phyloP scores from a whole-genome alignment of 2,329 filamentous ascomycete genomes.

The Fusarium transvaalense region DNA sequence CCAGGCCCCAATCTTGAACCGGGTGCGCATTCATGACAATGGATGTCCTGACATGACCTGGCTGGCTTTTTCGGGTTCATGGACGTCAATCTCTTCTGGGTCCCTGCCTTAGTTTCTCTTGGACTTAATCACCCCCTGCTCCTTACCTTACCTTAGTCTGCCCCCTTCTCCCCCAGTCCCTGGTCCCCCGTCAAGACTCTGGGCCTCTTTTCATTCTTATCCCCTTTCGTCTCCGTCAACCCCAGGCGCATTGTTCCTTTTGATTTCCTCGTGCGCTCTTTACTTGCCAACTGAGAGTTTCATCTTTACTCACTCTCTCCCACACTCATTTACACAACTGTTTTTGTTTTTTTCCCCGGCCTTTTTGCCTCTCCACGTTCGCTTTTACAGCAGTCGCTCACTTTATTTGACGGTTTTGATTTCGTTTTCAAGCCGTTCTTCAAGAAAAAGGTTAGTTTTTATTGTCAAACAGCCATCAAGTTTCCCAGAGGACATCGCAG shows the following conservation, averaged over 20 bases:
- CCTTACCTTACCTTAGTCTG: conserved; percentile 22
- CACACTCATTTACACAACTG: conserved; percentile 64
- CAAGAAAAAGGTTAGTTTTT: conserved; percentile 44
- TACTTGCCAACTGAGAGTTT: conserved; percentile 66
- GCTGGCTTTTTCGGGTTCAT: conserved; percentile 23
- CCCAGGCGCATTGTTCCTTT: conserved; percentile 45
- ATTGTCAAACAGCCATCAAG: not conserved
- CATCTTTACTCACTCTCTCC: conserved; percentile 61
- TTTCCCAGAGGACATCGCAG: not conserved
- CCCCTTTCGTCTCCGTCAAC: conserved; percentile 47
- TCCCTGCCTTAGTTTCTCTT: conserved; percentile 16
- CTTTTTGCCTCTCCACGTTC: conserved; percentile 49
- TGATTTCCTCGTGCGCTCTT: conserved; percentile 50
- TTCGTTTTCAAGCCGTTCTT: conserved; percentile 25
- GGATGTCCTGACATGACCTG: not conserved
- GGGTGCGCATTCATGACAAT: conserved; percentile 25
- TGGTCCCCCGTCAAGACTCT: conserved; percentile 41
- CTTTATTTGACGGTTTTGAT: conserved; percentile 37
- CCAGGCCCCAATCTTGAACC: conserved; percentile 12
- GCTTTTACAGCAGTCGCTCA: conserved; percentile 48
- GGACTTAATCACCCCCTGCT: conserved; percentile 22
- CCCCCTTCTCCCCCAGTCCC: conserved; percentile 31
- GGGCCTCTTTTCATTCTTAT: conserved; percentile 43
- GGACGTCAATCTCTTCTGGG: conserved; percentile 34
- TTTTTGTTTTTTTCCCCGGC: conserved; percentile 36